phyloP scores from a whole-genome alignment of 2,329 filamentous ascomycete species.

The Metarhizium rileyi region DNA sequence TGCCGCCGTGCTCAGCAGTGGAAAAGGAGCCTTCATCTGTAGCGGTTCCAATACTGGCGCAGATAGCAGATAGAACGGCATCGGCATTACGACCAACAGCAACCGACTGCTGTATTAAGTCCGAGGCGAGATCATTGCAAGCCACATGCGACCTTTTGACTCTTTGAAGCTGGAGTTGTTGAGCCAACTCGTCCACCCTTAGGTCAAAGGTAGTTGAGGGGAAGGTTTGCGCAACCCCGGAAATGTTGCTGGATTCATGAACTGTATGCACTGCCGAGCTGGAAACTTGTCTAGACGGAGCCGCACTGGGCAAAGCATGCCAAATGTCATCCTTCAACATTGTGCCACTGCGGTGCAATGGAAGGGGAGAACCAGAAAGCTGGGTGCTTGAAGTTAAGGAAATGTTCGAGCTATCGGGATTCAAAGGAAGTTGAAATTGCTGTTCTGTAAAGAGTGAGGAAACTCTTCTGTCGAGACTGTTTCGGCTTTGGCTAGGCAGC shows the following conservation, averaged over 20 bases:
- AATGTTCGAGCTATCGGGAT: not conserved
- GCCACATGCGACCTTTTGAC: not conserved
- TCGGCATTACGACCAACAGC: not conserved
- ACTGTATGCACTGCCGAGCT: not conserved
- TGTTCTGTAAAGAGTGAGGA: not conserved
- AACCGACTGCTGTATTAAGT: not conserved
- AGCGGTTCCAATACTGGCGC: too few species aligned
- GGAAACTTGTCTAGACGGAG: not conserved
- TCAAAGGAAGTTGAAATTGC: not conserved
- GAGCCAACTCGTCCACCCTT: not conserved
- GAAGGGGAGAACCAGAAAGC: not conserved
- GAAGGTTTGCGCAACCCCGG: not conserved
- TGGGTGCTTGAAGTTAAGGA: not conserved
- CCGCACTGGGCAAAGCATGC: too few species aligned
- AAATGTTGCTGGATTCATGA: not conserved
- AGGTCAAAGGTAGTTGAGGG: not conserved
- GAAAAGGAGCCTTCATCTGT: not conserved
- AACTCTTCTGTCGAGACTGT: not conserved
- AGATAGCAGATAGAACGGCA: not conserved
- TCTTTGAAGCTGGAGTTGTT: not conserved
- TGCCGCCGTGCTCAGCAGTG: not conserved
- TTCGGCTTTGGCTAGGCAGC: not conserved
- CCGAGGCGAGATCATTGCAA: not conserved
- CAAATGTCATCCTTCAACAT: not conserved
- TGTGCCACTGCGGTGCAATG: not conserved